Conservation (phyloP, 1,284 basidiomycete genomes). For the Pascua sp. region DNA sequence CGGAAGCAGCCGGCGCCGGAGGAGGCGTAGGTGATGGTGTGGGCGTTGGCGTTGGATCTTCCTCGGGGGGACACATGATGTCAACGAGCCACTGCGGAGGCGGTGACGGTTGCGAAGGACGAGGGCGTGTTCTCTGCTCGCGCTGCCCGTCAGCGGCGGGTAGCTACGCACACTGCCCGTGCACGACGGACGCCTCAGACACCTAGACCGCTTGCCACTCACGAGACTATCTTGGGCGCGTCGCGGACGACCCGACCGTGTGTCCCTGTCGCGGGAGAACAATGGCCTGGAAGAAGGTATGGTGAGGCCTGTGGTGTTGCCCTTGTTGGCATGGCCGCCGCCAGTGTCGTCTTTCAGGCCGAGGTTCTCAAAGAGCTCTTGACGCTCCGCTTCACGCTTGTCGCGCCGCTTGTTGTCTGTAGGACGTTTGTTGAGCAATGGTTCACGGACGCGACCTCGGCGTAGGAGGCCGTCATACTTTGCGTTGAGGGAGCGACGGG, state of each 20-base stretch:
- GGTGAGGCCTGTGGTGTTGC: background rate
- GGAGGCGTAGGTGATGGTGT: background rate
- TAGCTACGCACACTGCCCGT: too few species aligned
- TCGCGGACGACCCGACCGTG: too few species aligned
- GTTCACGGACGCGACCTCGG: background rate
- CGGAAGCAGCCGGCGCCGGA: background rate
- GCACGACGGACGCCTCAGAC: too few species aligned
- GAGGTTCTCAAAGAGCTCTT: slow-evolving; percentile 1
- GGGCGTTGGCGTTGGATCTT: background rate
- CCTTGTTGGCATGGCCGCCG: background rate
- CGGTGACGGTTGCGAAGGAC: background rate
- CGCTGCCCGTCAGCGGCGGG: too few species aligned
- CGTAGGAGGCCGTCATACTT: slow-evolving; percentile 17
- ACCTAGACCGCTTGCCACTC: too few species aligned
- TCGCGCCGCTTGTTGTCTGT: background rate
- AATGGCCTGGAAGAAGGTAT: background rate
- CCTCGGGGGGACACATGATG: slow-evolving; percentile 1
- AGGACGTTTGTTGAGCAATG: too few species aligned
- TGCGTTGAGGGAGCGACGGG: slow-evolving; percentile 15
- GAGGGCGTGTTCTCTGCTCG: too few species aligned
- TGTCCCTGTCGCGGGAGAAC: too few species aligned
- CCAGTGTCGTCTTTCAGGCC: background rate
- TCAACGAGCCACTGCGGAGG: slow-evolving; percentile 2
- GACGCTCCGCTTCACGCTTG: background rate
- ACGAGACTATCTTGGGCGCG: too few species aligned